Evolutionary conservation across 2,329 filamentous ascomycete genomes (phyloP).

Genomic region (Xylaria sp.): DNA sequence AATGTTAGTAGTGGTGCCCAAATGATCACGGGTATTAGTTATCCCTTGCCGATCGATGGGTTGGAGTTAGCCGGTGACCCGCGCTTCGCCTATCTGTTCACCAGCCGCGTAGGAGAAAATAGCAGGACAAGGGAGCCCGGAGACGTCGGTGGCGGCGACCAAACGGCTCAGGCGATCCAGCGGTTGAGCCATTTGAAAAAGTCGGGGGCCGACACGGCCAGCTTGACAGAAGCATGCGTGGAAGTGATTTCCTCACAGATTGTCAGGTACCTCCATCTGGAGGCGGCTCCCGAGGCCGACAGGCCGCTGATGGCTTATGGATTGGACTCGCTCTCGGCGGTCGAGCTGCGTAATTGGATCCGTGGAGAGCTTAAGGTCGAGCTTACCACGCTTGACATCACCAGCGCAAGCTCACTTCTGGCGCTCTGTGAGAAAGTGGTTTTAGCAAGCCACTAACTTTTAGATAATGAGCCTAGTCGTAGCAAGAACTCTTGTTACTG

Average conservation of each 20-base stretch:
- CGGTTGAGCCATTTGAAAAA: background rate
- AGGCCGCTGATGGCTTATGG: constrained; percentile 39
- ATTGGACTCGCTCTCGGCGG: constrained; percentile 39
- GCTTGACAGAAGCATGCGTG: constrained; percentile 27
- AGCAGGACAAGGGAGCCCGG: background rate
- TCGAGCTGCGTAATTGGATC: constrained; percentile 40
- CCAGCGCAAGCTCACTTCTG: constrained; percentile 35
- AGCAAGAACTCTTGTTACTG: no score
- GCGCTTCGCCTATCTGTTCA: constrained; percentile 34
- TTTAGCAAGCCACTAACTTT: no score
- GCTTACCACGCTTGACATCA: constrained; percentile 39
- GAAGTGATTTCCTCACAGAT: constrained; percentile 32
- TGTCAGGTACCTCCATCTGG: constrained; percentile 33
- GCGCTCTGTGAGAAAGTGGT: constrained; percentile 38
- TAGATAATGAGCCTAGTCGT: no score
- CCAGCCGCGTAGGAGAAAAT: background rate
- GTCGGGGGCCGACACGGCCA: constrained; percentile 26
- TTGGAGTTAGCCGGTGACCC: constrained; percentile 31
- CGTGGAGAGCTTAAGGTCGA: constrained; percentile 33
- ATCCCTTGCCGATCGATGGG: constrained; percentile 33
- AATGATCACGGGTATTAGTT: constrained; percentile 34
- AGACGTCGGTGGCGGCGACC: background rate
- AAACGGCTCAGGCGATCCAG: constrained; percentile 7
- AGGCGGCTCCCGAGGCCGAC: constrained; percentile 33
- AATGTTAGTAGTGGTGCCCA: constrained; percentile 18